phyloP scores from a whole-genome alignment of 495 filamentous ascomycete species.

The Aspergillus asperescens region DNA sequence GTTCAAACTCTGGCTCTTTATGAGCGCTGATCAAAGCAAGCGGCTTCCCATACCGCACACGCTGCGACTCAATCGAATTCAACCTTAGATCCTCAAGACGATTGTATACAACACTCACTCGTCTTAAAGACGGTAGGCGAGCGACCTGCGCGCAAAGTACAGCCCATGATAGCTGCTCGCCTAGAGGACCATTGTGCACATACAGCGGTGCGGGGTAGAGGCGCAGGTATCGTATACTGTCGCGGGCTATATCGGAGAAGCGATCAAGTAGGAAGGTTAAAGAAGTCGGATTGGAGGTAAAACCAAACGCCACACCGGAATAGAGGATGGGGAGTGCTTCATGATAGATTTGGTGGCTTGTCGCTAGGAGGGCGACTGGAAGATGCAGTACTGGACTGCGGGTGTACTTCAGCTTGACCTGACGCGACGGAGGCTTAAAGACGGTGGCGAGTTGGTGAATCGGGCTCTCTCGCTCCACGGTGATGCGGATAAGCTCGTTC shows the following conservation, averaged over 20 bases:
- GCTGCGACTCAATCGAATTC: background rate
- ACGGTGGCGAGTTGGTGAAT: background rate
- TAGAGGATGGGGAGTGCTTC: background rate
- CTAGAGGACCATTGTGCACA: background rate
- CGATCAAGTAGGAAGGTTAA: constrained; percentile 3
- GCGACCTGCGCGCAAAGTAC: background rate
- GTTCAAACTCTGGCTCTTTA: background rate
- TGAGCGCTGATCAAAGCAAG: background rate
- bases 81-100: background rate
- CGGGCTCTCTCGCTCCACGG: background rate
- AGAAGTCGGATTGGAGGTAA: background rate
- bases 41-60: background rate
- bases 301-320: background rate
- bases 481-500: background rate
- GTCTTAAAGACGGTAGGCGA: background rate
- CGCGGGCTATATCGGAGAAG: background rate
- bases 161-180: background rate
- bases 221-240: background rate
- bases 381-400: background rate
- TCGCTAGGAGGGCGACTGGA: background rate
- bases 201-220: constrained; percentile 7
- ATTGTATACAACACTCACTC: background rate
- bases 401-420: background rate
- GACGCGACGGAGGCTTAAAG: background rate
- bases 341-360: background rate